Base-by-base conservation (phyloP, 2,329 filamentous ascomycete species). In the Ceratocystis diversiconidia region DNA sequence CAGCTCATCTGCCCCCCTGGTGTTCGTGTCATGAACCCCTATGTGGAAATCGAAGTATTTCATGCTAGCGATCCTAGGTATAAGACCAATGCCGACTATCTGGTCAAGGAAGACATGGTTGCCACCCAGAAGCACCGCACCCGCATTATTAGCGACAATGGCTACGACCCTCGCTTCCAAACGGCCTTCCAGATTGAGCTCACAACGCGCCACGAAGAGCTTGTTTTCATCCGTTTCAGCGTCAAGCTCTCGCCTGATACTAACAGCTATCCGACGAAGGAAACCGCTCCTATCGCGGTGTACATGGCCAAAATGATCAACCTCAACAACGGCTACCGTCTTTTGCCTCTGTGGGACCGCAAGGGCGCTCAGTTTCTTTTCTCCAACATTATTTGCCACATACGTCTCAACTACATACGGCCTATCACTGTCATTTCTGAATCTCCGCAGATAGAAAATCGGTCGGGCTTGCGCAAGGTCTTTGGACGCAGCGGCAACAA, bases 331-430 rank as follows among this genome's bases (percentile, higher is more conserved):
- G 94, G 94, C 32, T 97, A 94, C 75, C 90, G 92, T 68, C 95
- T 95, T 68, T 79, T 97, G 64, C 94, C 92, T 10, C 80, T 99
- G 17, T 88, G 90, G 74, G 92, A 97, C 75, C 82, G 85, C 65
- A 89, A 90, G 69, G 94, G 92, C 68, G 92, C 96, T 71, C 90
- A 92, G 71, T 97, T 95, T 73, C 81, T 96, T 55, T 96, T 96
- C 76, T 96, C 94, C 1, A 95, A 91, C 10, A 79, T 99, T 17
- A 96, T 97, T 75, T 96, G 92, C 78, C 87, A 86, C 72, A 89
- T 97, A 76, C 85, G 85, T 70, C 88, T 83, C 36, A 79, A 82
- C 48, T 78, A 80, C 15, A 76, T 82, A 46, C 82, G 81, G 59
- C 82, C 80, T 68, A 78, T 82, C 69, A 81, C 84, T 69, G 77